Base-by-base conservation (phyloP, 1,284 basidiomycete genomes). In the Termitomyces sp. region DNA sequence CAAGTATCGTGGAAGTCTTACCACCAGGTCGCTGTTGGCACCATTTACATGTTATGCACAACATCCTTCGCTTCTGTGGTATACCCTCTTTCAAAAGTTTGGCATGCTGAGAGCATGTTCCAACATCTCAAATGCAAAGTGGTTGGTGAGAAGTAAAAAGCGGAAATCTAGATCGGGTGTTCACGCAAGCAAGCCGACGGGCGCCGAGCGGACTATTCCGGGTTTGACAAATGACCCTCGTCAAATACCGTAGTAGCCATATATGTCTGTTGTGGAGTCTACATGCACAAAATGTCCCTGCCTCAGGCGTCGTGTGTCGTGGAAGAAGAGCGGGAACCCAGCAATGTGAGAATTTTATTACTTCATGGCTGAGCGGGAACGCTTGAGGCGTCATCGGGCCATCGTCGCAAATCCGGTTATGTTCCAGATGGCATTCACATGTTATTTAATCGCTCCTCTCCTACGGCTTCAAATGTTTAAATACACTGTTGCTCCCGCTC, bases 371-470 rank as follows among this genome's bases (percentile, higher is more conserved):
- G 26, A 53, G 38, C 51, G 60, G 58, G 58, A 53, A 34, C 50
- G 45, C 24, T 24, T n/a, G 54, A 57, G 54, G 54, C 55, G 19
- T 28, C 47, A 28, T 50, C 51, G 43, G 48, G 31, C 17, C 40
- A 53, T 33, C 45, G 21, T 34, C 54, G 52, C 54, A 53, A 47
- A 51, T 61, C 56, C 59, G 60, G 59, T 57, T 64, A 60, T 59
- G 60, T 58, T 57, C 57, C 59, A 60, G 60, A 58, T 50, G 41
- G 41, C 59, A 66, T 70, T 70, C 69, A 70, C 68, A 70, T 69
- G 68, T 41, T 47, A 55, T 28, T 38, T n/a, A 1, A 10, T 45
- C 17, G 28, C 38, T 38, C 57, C 58, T 50, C 53, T 59, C 48
- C 48, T 45, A 42, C 43, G 41, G 42, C 49, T 49, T 24, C 49